Conservation (phyloP, 2,329 filamentous ascomycete species). For the Microsporum ferrugineum region DNA sequence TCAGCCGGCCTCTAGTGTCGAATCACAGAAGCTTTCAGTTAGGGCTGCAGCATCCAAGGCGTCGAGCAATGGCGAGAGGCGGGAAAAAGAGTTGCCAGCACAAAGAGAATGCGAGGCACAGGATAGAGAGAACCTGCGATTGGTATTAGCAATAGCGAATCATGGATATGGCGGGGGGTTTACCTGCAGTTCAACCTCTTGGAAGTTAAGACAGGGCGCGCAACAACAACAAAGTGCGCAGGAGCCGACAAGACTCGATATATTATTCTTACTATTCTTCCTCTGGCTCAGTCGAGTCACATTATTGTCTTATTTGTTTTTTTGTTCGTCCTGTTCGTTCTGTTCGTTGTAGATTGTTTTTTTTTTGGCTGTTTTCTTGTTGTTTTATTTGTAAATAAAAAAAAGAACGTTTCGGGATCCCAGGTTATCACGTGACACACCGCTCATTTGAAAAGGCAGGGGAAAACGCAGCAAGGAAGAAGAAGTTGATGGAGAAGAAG, state of each 20-base stretch:
- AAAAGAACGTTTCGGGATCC: not conserved
- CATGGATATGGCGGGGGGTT: not conserved
- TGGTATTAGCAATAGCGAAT: not conserved
- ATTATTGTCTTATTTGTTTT: not conserved
- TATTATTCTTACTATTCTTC: too few species aligned
- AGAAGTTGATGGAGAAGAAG: not conserved
- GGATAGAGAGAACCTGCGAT: not conserved
- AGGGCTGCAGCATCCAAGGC: not conserved
- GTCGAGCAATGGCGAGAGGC: not conserved
- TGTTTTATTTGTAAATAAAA: not conserved
- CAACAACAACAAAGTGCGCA: not conserved
- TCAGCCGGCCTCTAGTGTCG: not conserved
- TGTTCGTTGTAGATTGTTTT: too few species aligned
- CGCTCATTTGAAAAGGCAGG: not conserved
- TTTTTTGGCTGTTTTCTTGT: too few species aligned
- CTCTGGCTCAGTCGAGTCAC: not conserved
- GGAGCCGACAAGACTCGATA: not conserved
- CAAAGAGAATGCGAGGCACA: not conserved
- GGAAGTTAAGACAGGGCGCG: not conserved
- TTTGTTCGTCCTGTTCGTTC: too few species aligned
- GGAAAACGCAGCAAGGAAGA: not conserved
- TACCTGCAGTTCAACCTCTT: not conserved
- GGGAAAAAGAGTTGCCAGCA: not conserved
- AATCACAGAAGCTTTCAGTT: slow-evolving; percentile 3
- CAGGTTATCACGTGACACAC: not conserved